These are phyloP conservation scores for Solanum aculeatissimum DNA, from an alignment of 305 asterid species.

Conservation along the genomic window DNA sequence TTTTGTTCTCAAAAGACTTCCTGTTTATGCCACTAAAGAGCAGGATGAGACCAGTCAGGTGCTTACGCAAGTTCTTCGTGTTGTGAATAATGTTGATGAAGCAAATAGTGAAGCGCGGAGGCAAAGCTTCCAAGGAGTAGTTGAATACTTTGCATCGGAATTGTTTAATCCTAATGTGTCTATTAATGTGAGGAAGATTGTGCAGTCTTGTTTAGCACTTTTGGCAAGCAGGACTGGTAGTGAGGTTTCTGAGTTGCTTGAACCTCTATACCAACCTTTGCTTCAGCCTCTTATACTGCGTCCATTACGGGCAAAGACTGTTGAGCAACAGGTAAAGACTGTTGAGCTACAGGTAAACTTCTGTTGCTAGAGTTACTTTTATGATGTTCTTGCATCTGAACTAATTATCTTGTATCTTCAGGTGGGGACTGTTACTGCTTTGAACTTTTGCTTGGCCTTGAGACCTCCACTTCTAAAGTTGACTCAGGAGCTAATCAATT, in stretches of 20 bases:
- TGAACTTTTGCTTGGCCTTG: constrained; percentile 96
- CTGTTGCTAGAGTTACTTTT: constrained; percentile 8
- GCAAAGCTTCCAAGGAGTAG: constrained; percentile 95
- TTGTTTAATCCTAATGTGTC: constrained; percentile 84
- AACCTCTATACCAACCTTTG: constrained; percentile 84
- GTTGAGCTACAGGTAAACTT: constrained; percentile 90
- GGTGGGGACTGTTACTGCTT: constrained; percentile 98
- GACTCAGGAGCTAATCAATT: constrained; percentile 82
- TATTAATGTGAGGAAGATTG: constrained; percentile 77
- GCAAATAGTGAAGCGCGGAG: constrained; percentile 86
- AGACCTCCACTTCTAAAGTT: constrained; percentile 98
- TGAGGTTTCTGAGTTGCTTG: constrained; percentile 99
- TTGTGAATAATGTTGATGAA: constrained; percentile 95
- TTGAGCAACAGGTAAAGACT: constrained; percentile 96
- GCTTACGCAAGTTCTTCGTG: constrained; percentile 93
- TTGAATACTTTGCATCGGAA: constrained; percentile 90
- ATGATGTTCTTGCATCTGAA: constrained; percentile 7
- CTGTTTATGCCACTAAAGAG: constrained; percentile 87
- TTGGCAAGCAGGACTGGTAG: constrained; percentile 99
- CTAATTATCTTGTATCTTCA: constrained; percentile 22
- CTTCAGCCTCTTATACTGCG: constrained; percentile 93
- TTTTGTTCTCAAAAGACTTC: constrained; percentile 94
- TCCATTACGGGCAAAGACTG: constrained; percentile 86
- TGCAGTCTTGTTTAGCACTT: constrained; percentile 98
- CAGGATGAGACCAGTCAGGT: constrained; percentile 98